Conservation (phyloP, 352 stramenopile species). For the Peronospora destructor region DNA sequence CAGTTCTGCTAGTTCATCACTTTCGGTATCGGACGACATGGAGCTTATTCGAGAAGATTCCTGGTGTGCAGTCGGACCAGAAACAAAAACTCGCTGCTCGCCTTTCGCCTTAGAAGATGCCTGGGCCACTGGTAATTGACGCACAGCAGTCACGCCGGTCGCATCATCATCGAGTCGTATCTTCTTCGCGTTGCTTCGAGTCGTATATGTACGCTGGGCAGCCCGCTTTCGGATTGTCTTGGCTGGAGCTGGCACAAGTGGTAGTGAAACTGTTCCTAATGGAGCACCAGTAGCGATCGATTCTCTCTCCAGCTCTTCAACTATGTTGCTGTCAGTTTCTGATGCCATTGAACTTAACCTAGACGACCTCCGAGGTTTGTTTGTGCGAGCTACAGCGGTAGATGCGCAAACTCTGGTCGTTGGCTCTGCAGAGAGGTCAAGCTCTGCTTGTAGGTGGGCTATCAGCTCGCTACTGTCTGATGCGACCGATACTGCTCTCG, state of each 20-base stretch:
- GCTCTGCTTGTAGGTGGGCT: constrained; percentile 29
- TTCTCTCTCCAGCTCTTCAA: constrained; percentile 31
- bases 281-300: constrained; percentile 10
- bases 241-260: not conserved
- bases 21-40: constrained; percentile 34
- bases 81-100: constrained; percentile 7
- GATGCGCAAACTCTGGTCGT: not conserved
- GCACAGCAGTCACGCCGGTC: not conserved
- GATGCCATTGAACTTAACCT: constrained; percentile 18
- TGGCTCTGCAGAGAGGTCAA: constrained; percentile 8
- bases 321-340: constrained; percentile 26
- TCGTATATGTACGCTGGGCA: constrained; percentile 1
- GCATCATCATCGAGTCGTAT: constrained; percentile 4
- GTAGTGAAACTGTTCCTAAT: not conserved
- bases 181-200: constrained; percentile 14
- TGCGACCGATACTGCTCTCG: constrained; percentile 13
- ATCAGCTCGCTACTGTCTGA: constrained; percentile 30
- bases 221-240: constrained; percentile 3
- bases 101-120: not conserved
- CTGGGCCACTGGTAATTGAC: constrained; percentile 1
- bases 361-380: constrained; percentile 11
- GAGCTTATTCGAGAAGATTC: constrained; percentile 14
- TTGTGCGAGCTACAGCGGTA: not conserved
- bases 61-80: not conserved
- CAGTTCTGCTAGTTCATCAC: constrained; percentile 42